These are phyloP conservation scores for Erythrophleum ivorense DNA, from an alignment of 331 rosid genomes.

Conservation along the genomic window DNA sequence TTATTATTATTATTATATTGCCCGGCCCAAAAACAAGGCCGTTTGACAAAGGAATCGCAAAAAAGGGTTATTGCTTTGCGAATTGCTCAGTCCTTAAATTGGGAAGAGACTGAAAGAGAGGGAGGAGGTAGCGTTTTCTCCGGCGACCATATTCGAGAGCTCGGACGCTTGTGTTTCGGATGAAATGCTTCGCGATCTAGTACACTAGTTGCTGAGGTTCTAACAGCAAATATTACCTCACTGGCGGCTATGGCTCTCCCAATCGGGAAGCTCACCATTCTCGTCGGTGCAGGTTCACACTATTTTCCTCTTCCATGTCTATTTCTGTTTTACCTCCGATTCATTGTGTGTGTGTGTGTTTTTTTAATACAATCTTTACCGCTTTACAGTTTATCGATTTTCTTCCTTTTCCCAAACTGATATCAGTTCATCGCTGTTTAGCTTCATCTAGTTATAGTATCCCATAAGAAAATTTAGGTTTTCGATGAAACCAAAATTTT, in stretches of 20 bases:
- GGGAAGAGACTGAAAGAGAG: neutral
- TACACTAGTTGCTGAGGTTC: slow-evolving; percentile 29
- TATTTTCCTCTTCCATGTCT: neutral
- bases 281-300: slow-evolving; percentile 84
- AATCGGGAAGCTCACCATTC: slow-evolving; percentile 76
- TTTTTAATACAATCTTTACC: neutral
- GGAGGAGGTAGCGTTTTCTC: slow-evolving; percentile 6
- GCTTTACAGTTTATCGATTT: neutral
- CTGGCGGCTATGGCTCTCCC: slow-evolving; percentile 72
- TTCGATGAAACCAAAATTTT: slow-evolving; percentile 8
- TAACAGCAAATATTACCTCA: neutral
- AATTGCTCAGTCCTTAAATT: neutral
- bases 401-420: neutral
- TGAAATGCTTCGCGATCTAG: slow-evolving; percentile 38
- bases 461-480: slow-evolving; percentile 38
- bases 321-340: neutral
- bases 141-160: slow-evolving; percentile 23
- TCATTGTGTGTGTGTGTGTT: neutral
- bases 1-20: neutral
- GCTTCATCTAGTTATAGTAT: neutral
- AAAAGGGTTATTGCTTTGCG: slow-evolving; percentile 36
- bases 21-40: neutral
- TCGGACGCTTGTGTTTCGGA: slow-evolving; percentile 32
- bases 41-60: neutral
- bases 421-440: neutral